Evolutionary conservation across 805 yeast genomes (phyloP).

Genomic region (Phaffomyces opuntiae): DNA sequence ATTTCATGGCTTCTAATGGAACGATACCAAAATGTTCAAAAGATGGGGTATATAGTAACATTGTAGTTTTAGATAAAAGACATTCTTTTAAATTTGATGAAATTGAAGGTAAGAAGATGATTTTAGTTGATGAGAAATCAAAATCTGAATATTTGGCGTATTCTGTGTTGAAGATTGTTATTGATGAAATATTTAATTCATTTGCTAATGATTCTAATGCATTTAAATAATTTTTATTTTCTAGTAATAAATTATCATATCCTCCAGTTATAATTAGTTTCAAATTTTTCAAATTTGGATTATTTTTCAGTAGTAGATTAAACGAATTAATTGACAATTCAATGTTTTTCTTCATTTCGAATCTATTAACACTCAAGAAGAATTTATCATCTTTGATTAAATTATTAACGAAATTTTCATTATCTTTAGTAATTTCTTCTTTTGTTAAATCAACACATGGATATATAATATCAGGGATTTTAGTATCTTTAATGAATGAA

Average conservation of each 20-base stretch:
- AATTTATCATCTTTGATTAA: conserved; percentile 24
- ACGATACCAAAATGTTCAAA: conserved; percentile 97
- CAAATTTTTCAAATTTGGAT: conserved; percentile 23
- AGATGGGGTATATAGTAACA: conserved; percentile 82
- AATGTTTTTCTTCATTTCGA: conserved; percentile 80
- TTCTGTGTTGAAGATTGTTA: conserved; percentile 33
- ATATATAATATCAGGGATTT: conserved; percentile 29
- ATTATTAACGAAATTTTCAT: conserved; percentile 10
- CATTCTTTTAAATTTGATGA: conserved; percentile 56
- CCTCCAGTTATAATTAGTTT: conserved; percentile 85
- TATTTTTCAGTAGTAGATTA: conserved; percentile 31
- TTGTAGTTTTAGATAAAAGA: conserved; percentile 47
- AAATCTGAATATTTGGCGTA: conserved; percentile 14
- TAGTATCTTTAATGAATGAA: conserved; percentile 25
- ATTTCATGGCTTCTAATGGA: conserved; percentile 90
- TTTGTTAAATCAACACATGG: conserved; percentile 61
- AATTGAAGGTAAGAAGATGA: conserved; percentile 78
- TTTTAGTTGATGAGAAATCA: conserved; percentile 26
- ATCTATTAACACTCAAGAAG: conserved; percentile 78
- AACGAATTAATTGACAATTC: conserved; percentile 70
- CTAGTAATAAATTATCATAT: conserved; percentile 67
- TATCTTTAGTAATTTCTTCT: conserved; percentile 15
- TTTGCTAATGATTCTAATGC: conserved; percentile 50
- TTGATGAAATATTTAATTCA: conserved; percentile 35
- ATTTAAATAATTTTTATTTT: conserved; percentile 64